A percentile compares a stretch with the other conserved stretches of the same genome.
phyloP scores from a whole-genome alignment of 2,329 filamentous ascomycete genomes.

The Cyphellophora europaea region DNA sequence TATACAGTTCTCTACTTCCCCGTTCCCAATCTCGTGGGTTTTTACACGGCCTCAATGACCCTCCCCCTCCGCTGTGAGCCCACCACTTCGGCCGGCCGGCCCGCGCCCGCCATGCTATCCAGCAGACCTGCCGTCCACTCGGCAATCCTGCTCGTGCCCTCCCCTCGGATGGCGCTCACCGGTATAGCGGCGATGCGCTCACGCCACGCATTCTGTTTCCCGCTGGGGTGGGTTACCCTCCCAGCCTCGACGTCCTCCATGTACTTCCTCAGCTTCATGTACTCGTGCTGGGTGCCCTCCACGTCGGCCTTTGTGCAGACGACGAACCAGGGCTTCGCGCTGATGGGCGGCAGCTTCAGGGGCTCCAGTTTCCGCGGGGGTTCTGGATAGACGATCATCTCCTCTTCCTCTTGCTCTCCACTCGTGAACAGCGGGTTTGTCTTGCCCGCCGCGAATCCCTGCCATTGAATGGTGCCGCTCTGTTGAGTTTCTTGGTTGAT shows the following conservation, averaged over 20 bases:
- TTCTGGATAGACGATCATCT: conserved; percentile 15
- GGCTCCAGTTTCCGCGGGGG: conserved; percentile 28
- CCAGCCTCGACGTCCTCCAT: conserved; percentile 57
- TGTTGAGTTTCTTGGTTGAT: conserved; percentile 54
- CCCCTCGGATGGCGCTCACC: conserved; percentile 78
- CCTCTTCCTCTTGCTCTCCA: conserved; percentile 11
- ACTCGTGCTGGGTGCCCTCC: conserved; percentile 65
- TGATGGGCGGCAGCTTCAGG: conserved; percentile 58
- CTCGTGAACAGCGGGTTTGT: conserved; percentile 3
- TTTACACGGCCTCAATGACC: too few species aligned
- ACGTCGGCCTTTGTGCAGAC: conserved; percentile 90
- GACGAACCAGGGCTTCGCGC: conserved; percentile 94
- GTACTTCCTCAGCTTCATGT: conserved; percentile 59
- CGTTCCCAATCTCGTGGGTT: too few species aligned
- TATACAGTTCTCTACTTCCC: too few species aligned
- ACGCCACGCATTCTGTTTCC: conserved; percentile 54
- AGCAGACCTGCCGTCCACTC: conserved; percentile 32
- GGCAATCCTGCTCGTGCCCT: conserved; percentile 59
- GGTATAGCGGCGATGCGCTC: conserved; percentile 58
- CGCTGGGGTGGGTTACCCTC: conserved; percentile 64
- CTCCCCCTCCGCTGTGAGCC: too few species aligned
- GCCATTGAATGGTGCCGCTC: conserved; percentile 50
- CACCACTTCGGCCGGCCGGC: too few species aligned
- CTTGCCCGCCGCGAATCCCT: conserved; percentile 8
- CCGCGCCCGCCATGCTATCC: conserved; percentile 21